Conservation (phyloP, 768 basidiomycete genomes). For the Mycena haematopus region DNA sequence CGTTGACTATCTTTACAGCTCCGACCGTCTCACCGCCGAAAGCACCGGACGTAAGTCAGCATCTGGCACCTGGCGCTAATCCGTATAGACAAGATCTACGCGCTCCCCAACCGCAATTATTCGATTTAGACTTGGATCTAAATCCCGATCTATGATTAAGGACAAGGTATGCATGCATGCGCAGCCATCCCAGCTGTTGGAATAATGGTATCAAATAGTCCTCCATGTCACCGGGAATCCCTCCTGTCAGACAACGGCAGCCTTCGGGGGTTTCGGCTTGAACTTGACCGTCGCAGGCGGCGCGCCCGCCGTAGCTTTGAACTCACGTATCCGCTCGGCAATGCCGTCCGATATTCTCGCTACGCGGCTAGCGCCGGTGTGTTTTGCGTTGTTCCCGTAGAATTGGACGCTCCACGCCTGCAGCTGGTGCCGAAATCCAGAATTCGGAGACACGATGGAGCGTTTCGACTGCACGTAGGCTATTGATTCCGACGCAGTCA, state of each 20-base stretch:
- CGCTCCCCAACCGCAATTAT: conserved; percentile 64
- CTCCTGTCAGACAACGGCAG: neutral
- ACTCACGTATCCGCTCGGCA: conserved; percentile 39
- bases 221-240: neutral
- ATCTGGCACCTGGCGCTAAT: conserved; percentile 59
- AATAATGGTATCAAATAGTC: conserved; percentile 3
- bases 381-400: conserved; percentile 17
- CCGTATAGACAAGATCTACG: conserved; percentile 76
- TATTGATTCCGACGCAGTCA: conserved; percentile 61
- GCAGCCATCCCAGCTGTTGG: neutral
- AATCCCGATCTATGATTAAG: conserved; percentile 81
- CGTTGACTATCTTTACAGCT: conserved; percentile 45
- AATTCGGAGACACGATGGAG: conserved; percentile 68
- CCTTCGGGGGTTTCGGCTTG: conserved; percentile 5
- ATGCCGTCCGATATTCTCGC: conserved; percentile 34
- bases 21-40: conserved; percentile 65
- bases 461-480: conserved; percentile 61
- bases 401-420: conserved; percentile 26
- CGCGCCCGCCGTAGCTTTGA: conserved; percentile 31
- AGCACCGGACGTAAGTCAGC: conserved; percentile 50
- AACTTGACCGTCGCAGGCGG: conserved; percentile 15
- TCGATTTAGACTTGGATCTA: conserved; percentile 84
- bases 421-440: conserved; percentile 66
- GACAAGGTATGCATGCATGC: neutral
- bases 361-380: conserved; percentile 10